Evolutionary conservation across 2,329 filamentous ascomycete genomes (phyloP), one percentile per base, ranked within the genome.

Genomic region (Fusarium veterinarium): DNA sequence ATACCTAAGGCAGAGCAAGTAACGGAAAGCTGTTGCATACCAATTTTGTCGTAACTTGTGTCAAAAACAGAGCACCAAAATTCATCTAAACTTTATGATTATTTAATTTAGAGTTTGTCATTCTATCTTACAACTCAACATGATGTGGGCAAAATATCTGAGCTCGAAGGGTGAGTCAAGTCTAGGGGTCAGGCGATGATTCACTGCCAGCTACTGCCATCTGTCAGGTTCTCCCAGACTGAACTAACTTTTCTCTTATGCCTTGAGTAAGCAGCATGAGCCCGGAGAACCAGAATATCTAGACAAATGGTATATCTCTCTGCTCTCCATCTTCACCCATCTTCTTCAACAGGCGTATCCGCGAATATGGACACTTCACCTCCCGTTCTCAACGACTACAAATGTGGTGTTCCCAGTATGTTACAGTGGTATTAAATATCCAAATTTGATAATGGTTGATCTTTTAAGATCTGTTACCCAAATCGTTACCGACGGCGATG

Each of bases 391-490:
- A 5, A 13, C 20, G 30, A 14, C 46, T 5, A 33, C 0, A 4
- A 3, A 17, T 20, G 2, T 13, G 8, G 2, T 23, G 14, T 17
- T 17, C 8, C 20, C 1, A 2, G 30, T 33, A 31, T 48, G 45
- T 12, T 4, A 12, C 0, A 48, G 13, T 40, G 10, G n/a, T 2
- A 10, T 20, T 6, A 9, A 5, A 17, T 30, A 53, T 9, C 19
- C 0, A 20, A n/a, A 2, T 30, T 28, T n/a, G 13, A 6, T n/a
- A 3, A 1, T n/a, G 3, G 2, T 35, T 53, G 5, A 40, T 7
- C 13, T 30, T 19, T 6, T 4, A 8, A 28, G n/a, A n/a, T n/a
- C 19, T 16, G 2, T 37, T 5, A 8, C 7, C 2, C 13, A 42
- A 28, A 6, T 58, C 3, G n/a, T 6, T 16, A 4, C 23, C 1